Percentiles rank a stretch among this genome's conserved stretches.
phyloP scores from a whole-genome alignment of 106 monocot genomes.

The Acorus calamus region DNA sequence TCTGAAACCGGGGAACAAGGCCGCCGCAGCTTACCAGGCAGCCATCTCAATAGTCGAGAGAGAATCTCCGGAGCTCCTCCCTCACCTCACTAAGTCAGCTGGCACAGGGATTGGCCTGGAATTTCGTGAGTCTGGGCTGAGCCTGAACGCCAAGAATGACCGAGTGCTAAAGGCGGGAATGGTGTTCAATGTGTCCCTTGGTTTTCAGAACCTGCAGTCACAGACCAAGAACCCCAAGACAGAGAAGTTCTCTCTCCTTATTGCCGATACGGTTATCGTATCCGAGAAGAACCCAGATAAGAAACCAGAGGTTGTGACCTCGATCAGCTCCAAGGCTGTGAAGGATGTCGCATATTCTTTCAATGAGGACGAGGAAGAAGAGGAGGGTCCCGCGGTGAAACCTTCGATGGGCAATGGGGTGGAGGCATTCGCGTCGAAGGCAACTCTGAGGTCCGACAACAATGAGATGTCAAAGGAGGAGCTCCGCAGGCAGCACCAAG shows the following conservation, averaged over 20 bases:
- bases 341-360: slow-evolving; percentile 78
- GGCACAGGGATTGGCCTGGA: slow-evolving; percentile 97
- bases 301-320: slow-evolving; percentile 54
- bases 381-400: slow-evolving; percentile 15
- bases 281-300: slow-evolving; percentile 23
- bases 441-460: slow-evolving; percentile 76
- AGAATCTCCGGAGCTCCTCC: slow-evolving; percentile 62
- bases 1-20: slow-evolving; percentile 59
- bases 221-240: slow-evolving; percentile 66
- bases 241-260: slow-evolving; percentile 58
- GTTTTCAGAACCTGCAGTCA: slow-evolving; percentile 78
- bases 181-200: slow-evolving; percentile 89
- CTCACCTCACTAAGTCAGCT: slow-evolving; percentile 65
- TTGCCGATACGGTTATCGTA: slow-evolving; percentile 81
- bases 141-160: slow-evolving; percentile 60
- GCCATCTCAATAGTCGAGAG: slow-evolving; percentile 56
- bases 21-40: slow-evolving; percentile 64
- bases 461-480: slow-evolving; percentile 96
- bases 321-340: slow-evolving; percentile 54
- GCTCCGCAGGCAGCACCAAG: slow-evolving; percentile 75
- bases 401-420: slow-evolving; percentile 8
- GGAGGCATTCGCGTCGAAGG: slow-evolving; percentile 38
- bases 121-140: slow-evolving; percentile 78
- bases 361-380: slow-evolving; percentile 65
- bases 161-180: slow-evolving; percentile 52